Evolutionary conservation across 495 filamentous ascomycete species (phyloP).

Genomic region (Annulohypoxylon moriforme): DNA sequence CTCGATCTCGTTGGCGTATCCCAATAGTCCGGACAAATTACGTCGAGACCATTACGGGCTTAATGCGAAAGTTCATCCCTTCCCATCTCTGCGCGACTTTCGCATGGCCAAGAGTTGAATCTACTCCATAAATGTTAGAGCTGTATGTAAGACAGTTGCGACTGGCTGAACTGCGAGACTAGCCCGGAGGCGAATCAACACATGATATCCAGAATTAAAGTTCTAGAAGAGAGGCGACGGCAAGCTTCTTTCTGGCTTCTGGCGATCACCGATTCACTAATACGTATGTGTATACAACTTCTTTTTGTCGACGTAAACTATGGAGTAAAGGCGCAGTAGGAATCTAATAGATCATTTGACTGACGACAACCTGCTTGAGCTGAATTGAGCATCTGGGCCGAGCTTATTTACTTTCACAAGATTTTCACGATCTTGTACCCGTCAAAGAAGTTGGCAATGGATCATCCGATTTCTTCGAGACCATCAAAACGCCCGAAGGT

Average conservation of each 20-base stretch:
- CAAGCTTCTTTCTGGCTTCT: constrained; percentile 7
- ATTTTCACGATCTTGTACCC: background rate
- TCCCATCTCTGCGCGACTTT: constrained; percentile 31
- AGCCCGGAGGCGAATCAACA: constrained; percentile 1
- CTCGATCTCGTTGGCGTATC: constrained; percentile 26
- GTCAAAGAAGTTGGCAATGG: constrained; percentile 2
- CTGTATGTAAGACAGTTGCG: background rate
- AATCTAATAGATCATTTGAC: constrained; percentile 8
- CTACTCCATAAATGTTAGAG: background rate
- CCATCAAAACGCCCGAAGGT: constrained; percentile 6
- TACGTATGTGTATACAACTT: constrained; percentile 1
- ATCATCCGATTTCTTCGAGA: constrained; percentile 28
- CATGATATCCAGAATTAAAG: constrained; percentile 22
- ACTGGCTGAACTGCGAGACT: constrained; percentile 4
- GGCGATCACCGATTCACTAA: constrained; percentile 29
- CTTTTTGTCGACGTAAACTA: constrained; percentile 4
- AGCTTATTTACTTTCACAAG: too few species aligned
- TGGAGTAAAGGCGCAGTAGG: constrained; percentile 25
- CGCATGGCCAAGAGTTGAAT: background rate
- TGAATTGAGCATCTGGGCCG: constrained; percentile 19
- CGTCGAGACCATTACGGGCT: constrained; percentile 21
- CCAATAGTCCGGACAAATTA: constrained; percentile 23
- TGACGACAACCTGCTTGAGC: constrained; percentile 21
- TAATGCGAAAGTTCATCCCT: constrained; percentile 16
- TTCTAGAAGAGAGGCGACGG: constrained; percentile 5